Base-by-base conservation (phyloP, 1,284 basidiomycete species). In the Moesziomyces sp. region DNA sequence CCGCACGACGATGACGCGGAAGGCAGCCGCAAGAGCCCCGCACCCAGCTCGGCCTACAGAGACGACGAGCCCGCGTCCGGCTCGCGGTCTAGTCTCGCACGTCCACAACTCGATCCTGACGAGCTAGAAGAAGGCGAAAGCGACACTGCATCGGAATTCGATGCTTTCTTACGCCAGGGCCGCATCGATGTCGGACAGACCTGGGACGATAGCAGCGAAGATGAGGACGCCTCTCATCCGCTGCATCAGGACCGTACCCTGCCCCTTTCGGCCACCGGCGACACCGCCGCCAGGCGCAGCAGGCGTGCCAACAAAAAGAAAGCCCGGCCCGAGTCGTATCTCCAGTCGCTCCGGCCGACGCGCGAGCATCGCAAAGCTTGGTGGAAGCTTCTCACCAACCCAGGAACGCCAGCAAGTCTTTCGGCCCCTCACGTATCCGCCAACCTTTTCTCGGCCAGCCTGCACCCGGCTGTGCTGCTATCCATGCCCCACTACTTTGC, bases 401-500 rank as follows among this genome's bases (percentile, higher is more conserved):
- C 79, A 2, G 60, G 74, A 24, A 61, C 64, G 19, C 79, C 79
- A n/a, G 80, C 79, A 8, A 75, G 76, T 24, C 65, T 83, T 11
- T 79, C 79, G 4, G 68, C 68, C 3, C 74, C 76, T 3, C 76
- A 81, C 49, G 82, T 83, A 21, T 73, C 78, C 7, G 68, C 77
- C 58, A 83, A 83, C 45, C 58, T 83, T 30, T 81, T 82, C 47
- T 74, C 79, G 8, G 78, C 80, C 1, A 77, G 74, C 21, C 61
- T 82, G 8, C 79, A 82, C 52, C 81, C 82, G 0, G 79, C 76
- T 9, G 80, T 82, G 13, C 68, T 83, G 54, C 76, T 83, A 14
- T 76, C 74, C 21, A 79, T 80, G 78, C 82, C 82, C 3, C 74
- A 76, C 24, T 83, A 78, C 68, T 82, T 82, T 72, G 62, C 64